Conservation (phyloP, 345 rosid species). For the Eutrema japonicum region DNA sequence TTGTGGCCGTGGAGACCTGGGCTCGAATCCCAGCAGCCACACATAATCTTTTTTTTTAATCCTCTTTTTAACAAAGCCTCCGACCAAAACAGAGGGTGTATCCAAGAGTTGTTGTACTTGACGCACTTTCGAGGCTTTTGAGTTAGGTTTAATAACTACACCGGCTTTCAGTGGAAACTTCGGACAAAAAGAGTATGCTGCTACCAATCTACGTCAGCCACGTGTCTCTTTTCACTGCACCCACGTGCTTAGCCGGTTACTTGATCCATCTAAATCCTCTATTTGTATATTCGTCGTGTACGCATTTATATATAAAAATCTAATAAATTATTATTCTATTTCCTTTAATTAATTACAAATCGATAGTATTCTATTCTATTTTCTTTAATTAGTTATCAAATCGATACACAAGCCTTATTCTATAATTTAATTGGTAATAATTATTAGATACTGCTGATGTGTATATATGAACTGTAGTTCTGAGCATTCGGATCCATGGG, state of each 20-base stretch:
- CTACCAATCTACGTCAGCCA: conserved; percentile 35
- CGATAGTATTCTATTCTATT: background rate
- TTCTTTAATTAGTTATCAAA: no score
- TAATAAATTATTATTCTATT: background rate
- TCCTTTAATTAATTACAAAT: background rate
- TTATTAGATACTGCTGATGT: background rate
- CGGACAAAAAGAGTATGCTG: conserved; percentile 11
- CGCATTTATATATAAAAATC: background rate
- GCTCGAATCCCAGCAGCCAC: conserved; percentile 95
- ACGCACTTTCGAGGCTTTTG: background rate
- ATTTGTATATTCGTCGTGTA: conserved; percentile 30
- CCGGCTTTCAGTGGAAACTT: conserved; percentile 38
- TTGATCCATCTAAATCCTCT: conserved; percentile 34
- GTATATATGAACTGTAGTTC: no score
- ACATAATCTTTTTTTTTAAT: background rate
- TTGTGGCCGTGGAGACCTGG: conserved; percentile 93
- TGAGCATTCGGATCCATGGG: no score
- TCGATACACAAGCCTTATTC: background rate
- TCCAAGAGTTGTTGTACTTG: conserved; percentile 36
- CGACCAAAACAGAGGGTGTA: background rate
- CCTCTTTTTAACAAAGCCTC: background rate
- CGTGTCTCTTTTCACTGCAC: conserved; percentile 1
- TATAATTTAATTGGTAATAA: background rate
- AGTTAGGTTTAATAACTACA: conserved; percentile 45
- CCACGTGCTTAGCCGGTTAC: conserved; percentile 42